Evolutionary conservation across 495 filamentous ascomycete genomes (phyloP).

Genomic region (Rusavskia elegans): DNA sequence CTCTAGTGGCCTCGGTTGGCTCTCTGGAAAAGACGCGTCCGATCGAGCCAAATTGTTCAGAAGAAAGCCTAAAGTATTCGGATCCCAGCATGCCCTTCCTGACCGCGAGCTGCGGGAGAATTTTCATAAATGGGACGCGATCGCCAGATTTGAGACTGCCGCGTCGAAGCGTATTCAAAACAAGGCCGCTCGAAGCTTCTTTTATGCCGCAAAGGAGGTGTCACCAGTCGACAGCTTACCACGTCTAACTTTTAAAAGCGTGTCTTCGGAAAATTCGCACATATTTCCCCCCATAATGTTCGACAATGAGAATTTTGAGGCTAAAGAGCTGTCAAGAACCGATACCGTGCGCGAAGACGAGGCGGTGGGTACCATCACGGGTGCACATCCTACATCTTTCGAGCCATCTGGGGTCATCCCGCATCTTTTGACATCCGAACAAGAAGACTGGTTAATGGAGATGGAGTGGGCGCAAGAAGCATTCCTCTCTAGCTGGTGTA

Average conservation of each 20-base stretch:
- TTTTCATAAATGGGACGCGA: constrained; percentile 1
- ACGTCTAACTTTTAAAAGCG: neutral
- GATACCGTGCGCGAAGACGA: too few species aligned
- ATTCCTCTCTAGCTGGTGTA: constrained; percentile 37
- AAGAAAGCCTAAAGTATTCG: constrained; percentile 10
- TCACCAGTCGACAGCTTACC: neutral
- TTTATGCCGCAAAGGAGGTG: neutral
- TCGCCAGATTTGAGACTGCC: neutral
- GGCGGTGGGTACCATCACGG: too few species aligned
- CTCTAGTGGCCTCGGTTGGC: constrained; percentile 40
- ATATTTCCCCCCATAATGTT: constrained; percentile 1
- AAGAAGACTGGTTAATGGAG: constrained; percentile 41
- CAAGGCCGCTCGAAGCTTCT: neutral
- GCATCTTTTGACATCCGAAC: constrained; percentile 27
- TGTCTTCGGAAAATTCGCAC: neutral
- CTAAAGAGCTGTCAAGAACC: too few species aligned
- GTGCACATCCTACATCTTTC: too few species aligned
- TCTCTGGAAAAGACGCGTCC: constrained; percentile 25
- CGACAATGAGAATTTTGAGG: neutral
- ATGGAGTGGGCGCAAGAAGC: constrained; percentile 41
- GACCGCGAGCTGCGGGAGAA: neutral
- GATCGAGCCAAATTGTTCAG: constrained; percentile 12
- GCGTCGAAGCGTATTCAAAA: neutral
- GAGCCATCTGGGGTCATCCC: constrained; percentile 19
- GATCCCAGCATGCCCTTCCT: neutral